Evolutionary conservation across 805 yeast species (phyloP).

Genomic region (Candida fluviatilis): DNA sequence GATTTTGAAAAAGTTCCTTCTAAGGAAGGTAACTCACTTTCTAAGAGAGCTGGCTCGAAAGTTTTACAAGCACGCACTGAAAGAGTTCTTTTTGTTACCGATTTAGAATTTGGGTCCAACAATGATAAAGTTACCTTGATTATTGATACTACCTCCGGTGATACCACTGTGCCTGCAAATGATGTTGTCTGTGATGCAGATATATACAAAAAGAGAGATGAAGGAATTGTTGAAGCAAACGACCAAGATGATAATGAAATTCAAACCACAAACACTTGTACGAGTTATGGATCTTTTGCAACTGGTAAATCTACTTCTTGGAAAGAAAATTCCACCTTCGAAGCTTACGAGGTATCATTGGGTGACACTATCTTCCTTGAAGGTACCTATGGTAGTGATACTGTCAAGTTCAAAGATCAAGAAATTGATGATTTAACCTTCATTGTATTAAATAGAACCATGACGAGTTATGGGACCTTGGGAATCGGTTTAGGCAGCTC

Average conservation of each 20-base stretch:
- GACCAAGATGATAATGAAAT: not conserved
- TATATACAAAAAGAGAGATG: not conserved
- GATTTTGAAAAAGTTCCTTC: not conserved
- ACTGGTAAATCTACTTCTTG: conserved; percentile 27
- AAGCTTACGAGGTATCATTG: conserved; percentile 34
- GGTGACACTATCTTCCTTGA: conserved; percentile 42
- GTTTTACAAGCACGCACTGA: not conserved
- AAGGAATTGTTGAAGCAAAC: not conserved
- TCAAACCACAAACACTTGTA: conserved; percentile 17
- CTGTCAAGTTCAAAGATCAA: conserved; percentile 11
- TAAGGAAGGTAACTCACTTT: not conserved
- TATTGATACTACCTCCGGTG: not conserved
- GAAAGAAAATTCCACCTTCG: conserved; percentile 23
- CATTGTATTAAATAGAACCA: conserved; percentile 9
- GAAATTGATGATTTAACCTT: conserved; percentile 7
- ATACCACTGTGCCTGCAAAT: not conserved
- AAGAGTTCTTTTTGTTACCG: not conserved
- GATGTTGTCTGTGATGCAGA: not conserved
- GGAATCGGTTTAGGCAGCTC: conserved; percentile 16
- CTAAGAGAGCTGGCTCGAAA: not conserved
- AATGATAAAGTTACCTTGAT: not conserved
- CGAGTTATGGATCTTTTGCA: conserved; percentile 37
- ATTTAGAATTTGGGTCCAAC: not conserved
- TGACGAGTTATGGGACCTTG: conserved; percentile 12
- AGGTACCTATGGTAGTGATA: conserved; percentile 44